phyloP scores from a whole-genome alignment of 164 flowering plant species.

The Umbilicus rupestris region DNA sequence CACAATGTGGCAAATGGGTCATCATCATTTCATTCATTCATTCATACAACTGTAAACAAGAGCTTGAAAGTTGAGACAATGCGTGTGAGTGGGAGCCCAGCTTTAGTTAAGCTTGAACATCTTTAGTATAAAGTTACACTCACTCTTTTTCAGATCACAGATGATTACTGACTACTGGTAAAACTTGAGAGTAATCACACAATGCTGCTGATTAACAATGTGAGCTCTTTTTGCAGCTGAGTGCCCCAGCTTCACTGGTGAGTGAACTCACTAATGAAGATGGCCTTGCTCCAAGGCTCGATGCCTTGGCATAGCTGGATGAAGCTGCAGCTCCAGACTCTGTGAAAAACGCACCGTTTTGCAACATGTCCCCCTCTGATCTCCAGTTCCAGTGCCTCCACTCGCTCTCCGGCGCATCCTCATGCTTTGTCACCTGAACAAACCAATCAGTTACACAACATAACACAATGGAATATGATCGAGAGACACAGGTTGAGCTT shows the following conservation, averaged over 20 bases:
- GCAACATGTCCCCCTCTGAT: conserved; percentile 6
- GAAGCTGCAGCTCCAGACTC: conserved; percentile 7
- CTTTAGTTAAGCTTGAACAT: background rate
- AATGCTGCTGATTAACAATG: background rate
- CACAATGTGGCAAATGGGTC: conserved; percentile 1
- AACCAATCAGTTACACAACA: background rate
- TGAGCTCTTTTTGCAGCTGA: conserved; percentile 6
- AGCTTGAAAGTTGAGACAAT: background rate
- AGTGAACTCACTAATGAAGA: conserved; percentile 8
- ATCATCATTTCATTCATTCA: conserved; percentile 5
- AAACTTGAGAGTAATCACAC: background rate
- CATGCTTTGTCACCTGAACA: conserved; percentile 5
- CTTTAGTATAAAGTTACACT: too few relatives aligned
- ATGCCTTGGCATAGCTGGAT: conserved; percentile 8
- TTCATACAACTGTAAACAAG: background rate
- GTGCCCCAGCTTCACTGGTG: conserved; percentile 8
- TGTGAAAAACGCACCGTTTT: background rate
- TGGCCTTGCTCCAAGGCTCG: conserved; percentile 7
- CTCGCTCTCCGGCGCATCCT: conserved; percentile 9
- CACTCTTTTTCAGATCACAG: too few relatives aligned
- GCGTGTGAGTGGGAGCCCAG: conserved; percentile 7
- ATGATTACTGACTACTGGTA: background rate
- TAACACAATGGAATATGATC: background rate
- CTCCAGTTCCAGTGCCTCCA: conserved; percentile 10
- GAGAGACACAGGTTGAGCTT: too few relatives aligned